Conservation (phyloP, 192 early-diverging fungal species). For the Coemansia sp. region DNA sequence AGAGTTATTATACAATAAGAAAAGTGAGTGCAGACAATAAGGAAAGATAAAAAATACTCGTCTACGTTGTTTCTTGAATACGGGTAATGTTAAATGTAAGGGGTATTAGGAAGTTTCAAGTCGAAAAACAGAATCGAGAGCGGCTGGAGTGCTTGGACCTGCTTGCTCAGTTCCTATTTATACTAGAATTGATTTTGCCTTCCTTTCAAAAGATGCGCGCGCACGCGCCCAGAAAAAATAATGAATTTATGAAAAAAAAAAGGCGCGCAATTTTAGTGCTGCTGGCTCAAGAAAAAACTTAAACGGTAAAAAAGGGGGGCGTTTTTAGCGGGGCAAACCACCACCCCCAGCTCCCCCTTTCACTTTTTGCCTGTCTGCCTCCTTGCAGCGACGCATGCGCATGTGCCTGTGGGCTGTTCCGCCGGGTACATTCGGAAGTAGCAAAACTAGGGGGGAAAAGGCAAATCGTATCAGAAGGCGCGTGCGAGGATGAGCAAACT, state of each 20-base stretch:
- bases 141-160: neutral
- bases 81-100: too few relatives aligned
- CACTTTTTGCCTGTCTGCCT: neutral
- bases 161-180: neutral
- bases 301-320: too few relatives aligned
- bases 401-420: slow-evolving; percentile 16
- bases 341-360: too few relatives aligned
- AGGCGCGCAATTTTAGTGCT: neutral
- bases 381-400: slow-evolving; percentile 12
- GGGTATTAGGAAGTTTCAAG: too few relatives aligned
- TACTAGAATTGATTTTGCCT: too few relatives aligned
- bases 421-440: slow-evolving; percentile 9
- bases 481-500: neutral
- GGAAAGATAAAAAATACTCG: too few relatives aligned
- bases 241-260: slow-evolving; percentile 1
- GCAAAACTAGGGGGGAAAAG: neutral
- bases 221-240: slow-evolving; percentile 3
- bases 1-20: too few relatives aligned
- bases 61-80: too few relatives aligned
- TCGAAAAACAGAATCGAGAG: neutral
- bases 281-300: too few relatives aligned
- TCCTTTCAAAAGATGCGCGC: neutral
- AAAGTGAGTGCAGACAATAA: too few relatives aligned
- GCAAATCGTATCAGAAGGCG: neutral
- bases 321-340: too few relatives aligned